phyloP scores from a whole-genome alignment of 495 filamentous ascomycete species.

The Xanthoparmelia taractica region DNA sequence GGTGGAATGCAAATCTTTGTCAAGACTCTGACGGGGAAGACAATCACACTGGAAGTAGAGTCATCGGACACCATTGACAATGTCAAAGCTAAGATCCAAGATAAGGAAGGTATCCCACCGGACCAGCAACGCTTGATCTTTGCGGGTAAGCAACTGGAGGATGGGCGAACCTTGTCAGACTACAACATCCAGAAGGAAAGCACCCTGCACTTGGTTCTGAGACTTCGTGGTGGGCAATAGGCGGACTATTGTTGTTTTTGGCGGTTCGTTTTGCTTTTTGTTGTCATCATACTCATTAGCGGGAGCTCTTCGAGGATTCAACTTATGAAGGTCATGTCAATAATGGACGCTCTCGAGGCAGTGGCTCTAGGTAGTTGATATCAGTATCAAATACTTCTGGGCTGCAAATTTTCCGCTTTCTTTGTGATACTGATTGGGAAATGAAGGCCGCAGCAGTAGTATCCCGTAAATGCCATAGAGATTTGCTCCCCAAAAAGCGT shows the following conservation, averaged over 20 bases:
- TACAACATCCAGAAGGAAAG: constrained; percentile 96
- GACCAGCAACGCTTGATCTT: constrained; percentile 89
- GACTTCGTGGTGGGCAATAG: constrained; percentile 78
- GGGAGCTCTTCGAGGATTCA: constrained; percentile 7
- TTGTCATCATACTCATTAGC: constrained; percentile 20
- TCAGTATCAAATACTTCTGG: constrained; percentile 18
- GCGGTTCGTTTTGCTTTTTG: background rate
- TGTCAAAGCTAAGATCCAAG: constrained; percentile 87
- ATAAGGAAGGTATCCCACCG: constrained; percentile 85
- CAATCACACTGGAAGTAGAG: constrained; percentile 85
- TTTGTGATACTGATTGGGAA: background rate
- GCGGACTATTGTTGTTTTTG: background rate
- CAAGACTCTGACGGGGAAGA: constrained; percentile 90
- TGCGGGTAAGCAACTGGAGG: constrained; percentile 84
- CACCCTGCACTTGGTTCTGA: constrained; percentile 79
- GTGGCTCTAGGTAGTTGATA: constrained; percentile 11
- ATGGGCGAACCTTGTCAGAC: constrained; percentile 74
- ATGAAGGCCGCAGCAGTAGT: background rate
- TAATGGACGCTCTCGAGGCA: constrained; percentile 1
- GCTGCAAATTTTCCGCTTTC: background rate
- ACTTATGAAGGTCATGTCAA: constrained; percentile 5
- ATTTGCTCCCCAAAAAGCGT: background rate
- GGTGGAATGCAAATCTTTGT: constrained; percentile 97
- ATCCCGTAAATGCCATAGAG: background rate
- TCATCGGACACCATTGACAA: constrained; percentile 88